Base-by-base conservation (phyloP, 2,329 filamentous ascomycete species). In the Pseudocercospora cruenta region DNA sequence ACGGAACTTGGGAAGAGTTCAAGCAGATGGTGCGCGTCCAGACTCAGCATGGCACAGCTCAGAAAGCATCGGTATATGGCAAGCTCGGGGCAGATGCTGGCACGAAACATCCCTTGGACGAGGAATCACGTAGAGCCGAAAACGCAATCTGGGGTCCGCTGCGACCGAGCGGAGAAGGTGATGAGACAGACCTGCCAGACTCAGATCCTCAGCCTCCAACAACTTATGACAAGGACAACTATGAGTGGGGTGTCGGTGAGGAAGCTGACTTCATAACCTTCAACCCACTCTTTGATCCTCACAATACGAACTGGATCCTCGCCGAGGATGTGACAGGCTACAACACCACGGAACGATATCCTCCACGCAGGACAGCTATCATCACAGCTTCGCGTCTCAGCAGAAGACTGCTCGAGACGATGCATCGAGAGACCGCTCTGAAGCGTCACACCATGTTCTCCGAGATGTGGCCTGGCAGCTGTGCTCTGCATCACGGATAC, bases 211-310 rank as follows among this genome's bases (percentile, higher is more conserved):
- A 84, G 62, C 82, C 90, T 49, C 88, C 88, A 0, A 77, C 80
- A 2, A 82, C 81, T 1, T 89, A 88, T 73, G 80, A 81, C 39
- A 81, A 82, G 28, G 86, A 87, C 71, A 80, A 82, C 10, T 84
- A 86, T 70, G 75, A 82, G 63, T 92, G 90, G 78, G 90, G 90
- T 64, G 86, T 91, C 4, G 88, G 86, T 67, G 90, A 93, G 77
- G 85, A 88, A 24, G 90, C 90, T 3, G 91, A 93, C 73, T 83
- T 93, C 60, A 92, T 94, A 75, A 91, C 90, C 0, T 86, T 93
- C 71, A 91, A 92, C 76, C 91, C 91, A 0, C 84, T 93, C 47
- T 93, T 93, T 74, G 89, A 93, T 72, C 85, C 89, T 0, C 84
- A 88, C 8, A 81, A 86, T 61, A 92, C 90, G 3, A 89, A 89